Evolutionary conservation across 2,329 filamentous ascomycete species (phyloP).

Genomic region (Aaosphaeria pasadenensis): DNA sequence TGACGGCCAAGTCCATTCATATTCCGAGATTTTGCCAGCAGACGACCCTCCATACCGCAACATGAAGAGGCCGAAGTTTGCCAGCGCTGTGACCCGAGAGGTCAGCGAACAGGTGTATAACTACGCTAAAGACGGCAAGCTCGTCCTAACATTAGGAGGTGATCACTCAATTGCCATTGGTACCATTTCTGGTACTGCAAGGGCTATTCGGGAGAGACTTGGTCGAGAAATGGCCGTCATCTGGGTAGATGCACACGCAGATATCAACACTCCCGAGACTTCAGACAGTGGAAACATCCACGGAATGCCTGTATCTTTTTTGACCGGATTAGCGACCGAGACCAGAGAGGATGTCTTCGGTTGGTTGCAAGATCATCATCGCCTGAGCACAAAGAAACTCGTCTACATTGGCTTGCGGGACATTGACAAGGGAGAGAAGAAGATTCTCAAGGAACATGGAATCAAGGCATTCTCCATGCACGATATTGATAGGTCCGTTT

Average conservation of each 20-base stretch:
- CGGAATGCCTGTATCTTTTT: slow-evolving; percentile 93
- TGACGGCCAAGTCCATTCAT: slow-evolving; percentile 78
- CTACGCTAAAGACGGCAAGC: slow-evolving; percentile 77
- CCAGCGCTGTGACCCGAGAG: slow-evolving; percentile 77
- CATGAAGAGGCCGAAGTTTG: slow-evolving; percentile 92
- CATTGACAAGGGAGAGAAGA: slow-evolving; percentile 92
- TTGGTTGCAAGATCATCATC: slow-evolving; percentile 76
- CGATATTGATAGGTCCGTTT: slow-evolving; percentile 76
- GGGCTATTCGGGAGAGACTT: slow-evolving; percentile 79
- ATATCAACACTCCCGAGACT: slow-evolving; percentile 95
- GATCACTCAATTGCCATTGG: slow-evolving; percentile 97
- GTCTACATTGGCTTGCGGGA: slow-evolving; percentile 96
- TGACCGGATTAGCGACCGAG: slow-evolving; percentile 79
- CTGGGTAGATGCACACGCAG: slow-evolving; percentile 97
- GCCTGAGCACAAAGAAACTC: slow-evolving; percentile 73
- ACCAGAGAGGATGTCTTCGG: slow-evolving; percentile 79
- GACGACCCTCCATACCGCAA: slow-evolving; percentile 75
- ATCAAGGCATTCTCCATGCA: slow-evolving; percentile 99
- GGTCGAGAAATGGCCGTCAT: slow-evolving; percentile 86
- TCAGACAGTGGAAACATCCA: slow-evolving; percentile 92
- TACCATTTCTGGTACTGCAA: slow-evolving; percentile 81
- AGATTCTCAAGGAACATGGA: slow-evolving; percentile 78
- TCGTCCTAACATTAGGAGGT: slow-evolving; percentile 89
- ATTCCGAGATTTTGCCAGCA: slow-evolving; percentile 69
- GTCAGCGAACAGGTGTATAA: slow-evolving; percentile 83